These are phyloP conservation scores for Emydomyces testavorans DNA, from an alignment of 2,329 filamentous ascomycete genomes.

Conservation along the genomic window DNA sequence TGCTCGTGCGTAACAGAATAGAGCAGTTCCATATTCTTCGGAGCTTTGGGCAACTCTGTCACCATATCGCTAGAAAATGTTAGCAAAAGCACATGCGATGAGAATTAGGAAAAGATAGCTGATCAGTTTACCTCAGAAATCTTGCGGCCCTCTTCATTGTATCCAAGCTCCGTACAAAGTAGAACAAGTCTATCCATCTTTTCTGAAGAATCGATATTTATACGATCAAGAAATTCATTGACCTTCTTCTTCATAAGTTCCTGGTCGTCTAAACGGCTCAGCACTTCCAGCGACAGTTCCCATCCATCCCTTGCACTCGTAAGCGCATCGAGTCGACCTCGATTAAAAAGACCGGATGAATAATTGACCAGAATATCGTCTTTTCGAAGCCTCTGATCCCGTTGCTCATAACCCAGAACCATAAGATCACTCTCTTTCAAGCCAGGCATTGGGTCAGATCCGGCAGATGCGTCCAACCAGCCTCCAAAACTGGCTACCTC, in stretches of 20 bases:
- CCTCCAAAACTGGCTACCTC: constrained; percentile 74
- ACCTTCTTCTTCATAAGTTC: constrained; percentile 62
- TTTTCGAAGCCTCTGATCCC: constrained; percentile 56
- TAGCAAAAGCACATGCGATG: not conserved
- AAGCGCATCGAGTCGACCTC: constrained; percentile 26
- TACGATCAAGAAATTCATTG: constrained; percentile 56
- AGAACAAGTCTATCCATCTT: constrained; percentile 73
- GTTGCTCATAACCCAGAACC: constrained; percentile 59
- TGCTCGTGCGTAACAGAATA: constrained; percentile 83
- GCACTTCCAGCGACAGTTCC: constrained; percentile 75
- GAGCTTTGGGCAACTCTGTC: constrained; percentile 61
- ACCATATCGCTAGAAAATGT: constrained; percentile 57
- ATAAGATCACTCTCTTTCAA: constrained; percentile 77
- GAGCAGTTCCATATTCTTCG: constrained; percentile 69
- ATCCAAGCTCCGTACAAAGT: constrained; percentile 64
- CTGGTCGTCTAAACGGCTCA: constrained; percentile 67
- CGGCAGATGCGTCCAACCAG: constrained; percentile 59
- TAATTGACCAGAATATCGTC: constrained; percentile 70
- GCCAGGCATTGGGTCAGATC: constrained; percentile 49
- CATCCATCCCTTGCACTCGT: constrained; percentile 55
- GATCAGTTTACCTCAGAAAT: constrained; percentile 61
- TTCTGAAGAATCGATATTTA: constrained; percentile 58
- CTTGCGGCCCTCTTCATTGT: constrained; percentile 65
- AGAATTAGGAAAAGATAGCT: not conserved
- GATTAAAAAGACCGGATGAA: constrained; percentile 49